phyloP scores from a whole-genome alignment of 805 yeast species.

The Metschnikowia hibisci region DNA sequence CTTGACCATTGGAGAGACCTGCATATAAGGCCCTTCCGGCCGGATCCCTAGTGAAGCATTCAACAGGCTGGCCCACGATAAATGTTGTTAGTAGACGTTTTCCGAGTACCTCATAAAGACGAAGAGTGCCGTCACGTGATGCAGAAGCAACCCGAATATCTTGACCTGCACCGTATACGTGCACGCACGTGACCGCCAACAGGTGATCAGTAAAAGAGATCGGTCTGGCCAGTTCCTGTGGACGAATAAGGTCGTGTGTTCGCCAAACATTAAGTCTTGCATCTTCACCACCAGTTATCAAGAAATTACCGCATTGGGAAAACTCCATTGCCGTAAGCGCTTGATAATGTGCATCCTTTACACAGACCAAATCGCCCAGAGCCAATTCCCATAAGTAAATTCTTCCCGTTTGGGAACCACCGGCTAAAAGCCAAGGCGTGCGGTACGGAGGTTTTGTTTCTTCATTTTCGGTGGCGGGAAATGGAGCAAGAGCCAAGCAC shows the following conservation, averaged over 20 bases:
- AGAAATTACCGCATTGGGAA: conserved; percentile 54
- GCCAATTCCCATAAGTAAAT: conserved; percentile 80
- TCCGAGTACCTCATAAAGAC: conserved; percentile 59
- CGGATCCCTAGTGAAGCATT: conserved; percentile 65
- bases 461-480: conserved; percentile 24
- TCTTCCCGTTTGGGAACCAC: conserved; percentile 72
- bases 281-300: conserved; percentile 78
- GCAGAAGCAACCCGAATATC: conserved; percentile 66
- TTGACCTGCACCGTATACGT: conserved; percentile 48
- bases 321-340: conserved; percentile 56
- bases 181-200: conserved; percentile 48
- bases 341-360: conserved; percentile 83
- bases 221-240: conserved; percentile 48
- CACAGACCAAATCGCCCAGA: conserved; percentile 70
- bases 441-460: conserved; percentile 36
- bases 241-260: conserved; percentile 51
- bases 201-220: conserved; percentile 59
- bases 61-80: conserved; percentile 57
- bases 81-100: conserved; percentile 59
- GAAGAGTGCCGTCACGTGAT: conserved; percentile 70
- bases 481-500: conserved; percentile 47
- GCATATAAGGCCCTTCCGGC: conserved; percentile 71
- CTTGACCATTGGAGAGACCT: conserved; percentile 62
- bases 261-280: conserved; percentile 77
- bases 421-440: conserved; percentile 64